Conservation (phyloP, 169 alveolate genomes). For the Plasmodium billcollinsi region DNA sequence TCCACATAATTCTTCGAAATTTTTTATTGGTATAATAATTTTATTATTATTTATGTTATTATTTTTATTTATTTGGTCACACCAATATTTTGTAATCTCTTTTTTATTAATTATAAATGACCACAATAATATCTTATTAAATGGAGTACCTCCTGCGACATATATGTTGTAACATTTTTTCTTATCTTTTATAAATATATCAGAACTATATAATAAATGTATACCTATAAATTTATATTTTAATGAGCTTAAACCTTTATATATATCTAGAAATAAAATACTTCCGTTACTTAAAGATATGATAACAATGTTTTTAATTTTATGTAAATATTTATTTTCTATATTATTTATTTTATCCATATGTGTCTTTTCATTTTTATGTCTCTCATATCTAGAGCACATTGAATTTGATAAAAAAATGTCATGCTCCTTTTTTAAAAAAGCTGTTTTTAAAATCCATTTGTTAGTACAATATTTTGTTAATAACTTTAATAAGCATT, state of each 20-base stretch:
- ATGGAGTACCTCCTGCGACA: slow-evolving; percentile 72
- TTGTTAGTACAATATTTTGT: slow-evolving; percentile 46
- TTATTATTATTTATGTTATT: slow-evolving; percentile 3
- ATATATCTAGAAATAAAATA: slow-evolving; percentile 36
- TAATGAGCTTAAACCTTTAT: slow-evolving; percentile 24
- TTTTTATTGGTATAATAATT: slow-evolving; percentile 1
- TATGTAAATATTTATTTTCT: not conserved
- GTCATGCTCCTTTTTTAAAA: not conserved
- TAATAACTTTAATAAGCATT: slow-evolving; percentile 6
- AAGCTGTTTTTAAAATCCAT: slow-evolving; percentile 44
- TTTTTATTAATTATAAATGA: slow-evolving; percentile 18
- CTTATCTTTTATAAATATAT: slow-evolving; percentile 38
- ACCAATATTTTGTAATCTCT: not conserved
- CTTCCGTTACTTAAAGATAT: slow-evolving; percentile 63
- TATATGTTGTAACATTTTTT: slow-evolving; percentile 17
- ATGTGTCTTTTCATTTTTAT: not conserved
- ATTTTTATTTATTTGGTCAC: not conserved
- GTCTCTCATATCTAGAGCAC: not conserved
- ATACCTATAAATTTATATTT: slow-evolving; percentile 57
- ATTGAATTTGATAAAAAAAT: not conserved
- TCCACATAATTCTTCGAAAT: slow-evolving; percentile 38
- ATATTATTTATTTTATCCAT: not conserved
- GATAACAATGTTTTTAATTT: not conserved
- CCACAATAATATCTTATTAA: slow-evolving; percentile 69
- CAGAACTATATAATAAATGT: slow-evolving; percentile 68